Evolutionary conservation across 352 stramenopile species (phyloP), one percentile per base, ranked within the genome.

Genomic region (Aphanomyces euteiches): DNA sequence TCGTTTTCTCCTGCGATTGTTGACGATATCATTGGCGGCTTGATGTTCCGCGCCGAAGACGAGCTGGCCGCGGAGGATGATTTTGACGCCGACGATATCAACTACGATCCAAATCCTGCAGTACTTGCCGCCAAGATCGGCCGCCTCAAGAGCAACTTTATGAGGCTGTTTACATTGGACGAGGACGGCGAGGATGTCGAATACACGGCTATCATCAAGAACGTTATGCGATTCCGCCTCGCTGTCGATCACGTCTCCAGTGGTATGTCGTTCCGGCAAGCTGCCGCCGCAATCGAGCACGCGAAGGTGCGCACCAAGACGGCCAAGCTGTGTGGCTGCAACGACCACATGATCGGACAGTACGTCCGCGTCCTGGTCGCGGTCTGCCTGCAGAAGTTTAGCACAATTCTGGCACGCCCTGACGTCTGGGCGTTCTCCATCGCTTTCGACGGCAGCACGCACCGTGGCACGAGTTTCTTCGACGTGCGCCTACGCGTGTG

Each of bases 331-430:
- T 3, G 19, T 7, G 10, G 56, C 56, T n/a, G 5, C 56, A 64
- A 82, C 61, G 90, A 88, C 58, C 77, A 79, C 12, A 38, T 60
- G 10, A 12, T 60, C 54, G 28, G 54, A 50, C 45, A 50, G 45
- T 50, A 50, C 45, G 45, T 50, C 45, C 45, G 45, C 45, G 45
- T 50, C 45, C 45, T 50, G 10, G 45, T 50, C 54, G 28, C 12
- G 12, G 19, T 21, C 54, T 36, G 54, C 28, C 28, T 37, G 54
- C 54, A 37, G 54, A 10, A 37, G n/a, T n/a, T n/a, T n/a, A n/a
- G n/a, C n/a, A n/a, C n/a, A n/a, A n/a, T n/a, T n/a, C n/a, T n/a
- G n/a, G n/a, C n/a, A n/a, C n/a, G n/a, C n/a, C n/a, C n/a, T n/a
- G 45, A 50, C 45, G 45, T 50, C 45, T 50, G 45, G 45, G 45